Base-by-base conservation (phyloP, 176 grass and related monocot genomes). In the Secale cereale region DNA sequence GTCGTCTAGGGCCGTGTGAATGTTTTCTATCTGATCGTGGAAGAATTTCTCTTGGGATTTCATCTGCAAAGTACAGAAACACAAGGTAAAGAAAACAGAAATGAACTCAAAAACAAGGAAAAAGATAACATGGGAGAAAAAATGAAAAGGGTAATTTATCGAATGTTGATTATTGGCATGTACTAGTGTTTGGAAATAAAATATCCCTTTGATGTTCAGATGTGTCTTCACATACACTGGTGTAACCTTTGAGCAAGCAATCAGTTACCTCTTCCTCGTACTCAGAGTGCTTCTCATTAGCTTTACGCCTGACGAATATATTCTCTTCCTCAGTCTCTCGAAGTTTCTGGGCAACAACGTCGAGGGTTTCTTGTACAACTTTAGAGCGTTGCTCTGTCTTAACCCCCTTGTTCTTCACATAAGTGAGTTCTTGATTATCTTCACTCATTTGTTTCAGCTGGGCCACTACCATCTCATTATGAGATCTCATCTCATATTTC, bases 401-500 rank as follows among this genome's bases (percentile, higher is more conserved):
- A 82, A 89, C 93, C 59, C 89, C 76, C 77, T 92, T 95, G 63
- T 93, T 90, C 84, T 92, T 91, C 26, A 96, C 70, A 77, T 87
- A 92, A 80, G 82, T 81, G 9, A 96, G 81, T 30, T 94, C 81
- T 26, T 98, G 93, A 46, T 94, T 98, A 26, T 98, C 97, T 59
- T 98, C 97, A 77, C 77, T 94, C 97, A 98, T 98, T 57, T 95
- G 83, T 45, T 90, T 91, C 97, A 99, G 92, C 20, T 83, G 91
- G 22, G 57, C 81, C 10, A 99, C 97, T 78, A 99, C 91, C 97
- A 92, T 94, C 86, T 98, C 91, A 56, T 96, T 89, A 66, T 98
- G 94, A 76, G 97, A 98, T 79, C 35, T 94, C 89, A 91, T 71
- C 56, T 98, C 97, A 27, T 92, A 96, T 78, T 92, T 98, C 88